Conservation (phyloP, 352 stramenopile species). For the Pythium folliculosum region DNA sequence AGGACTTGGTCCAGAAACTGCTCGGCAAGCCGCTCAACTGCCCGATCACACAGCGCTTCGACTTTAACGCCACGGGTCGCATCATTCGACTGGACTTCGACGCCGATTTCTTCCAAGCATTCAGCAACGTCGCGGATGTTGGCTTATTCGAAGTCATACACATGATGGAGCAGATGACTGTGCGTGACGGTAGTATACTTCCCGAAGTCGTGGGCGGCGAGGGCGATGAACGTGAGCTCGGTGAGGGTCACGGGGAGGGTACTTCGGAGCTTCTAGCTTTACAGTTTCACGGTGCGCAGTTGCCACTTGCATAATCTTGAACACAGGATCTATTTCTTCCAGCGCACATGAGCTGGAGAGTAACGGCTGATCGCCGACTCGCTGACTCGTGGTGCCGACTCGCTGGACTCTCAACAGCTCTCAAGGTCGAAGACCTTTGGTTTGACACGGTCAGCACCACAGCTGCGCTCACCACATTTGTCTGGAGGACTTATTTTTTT, state of each 20-base stretch:
- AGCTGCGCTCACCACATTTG: too few relatives aligned
- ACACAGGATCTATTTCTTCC: neutral
- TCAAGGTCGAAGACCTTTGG: too few relatives aligned
- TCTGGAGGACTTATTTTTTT: too few relatives aligned
- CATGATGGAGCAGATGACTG: conserved; percentile 11
- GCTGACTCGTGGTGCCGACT: too few relatives aligned
- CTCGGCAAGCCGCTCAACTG: conserved; percentile 3
- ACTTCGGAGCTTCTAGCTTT: neutral
- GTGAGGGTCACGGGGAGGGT: neutral
- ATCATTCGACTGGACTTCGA: conserved; percentile 17
- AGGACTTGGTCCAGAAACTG: conserved; percentile 9
- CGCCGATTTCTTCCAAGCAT: conserved; percentile 18
- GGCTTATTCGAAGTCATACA: conserved; percentile 11
- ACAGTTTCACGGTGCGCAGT: neutral
- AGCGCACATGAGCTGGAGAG: neutral
- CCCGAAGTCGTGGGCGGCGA: neutral
- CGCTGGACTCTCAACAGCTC: too few relatives aligned
- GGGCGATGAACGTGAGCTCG: neutral
- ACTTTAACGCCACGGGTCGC: conserved; percentile 11
- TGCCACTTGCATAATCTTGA: neutral
- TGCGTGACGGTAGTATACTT: neutral
- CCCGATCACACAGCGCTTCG: conserved; percentile 16
- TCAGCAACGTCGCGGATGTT: conserved; percentile 11
- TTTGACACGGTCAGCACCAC: too few relatives aligned
- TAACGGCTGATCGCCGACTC: too few relatives aligned